Evolutionary conservation across 768 basidiomycete species (phyloP), one percentile per base, ranked within the genome.

Genomic region (Exidia glandulosa): DNA sequence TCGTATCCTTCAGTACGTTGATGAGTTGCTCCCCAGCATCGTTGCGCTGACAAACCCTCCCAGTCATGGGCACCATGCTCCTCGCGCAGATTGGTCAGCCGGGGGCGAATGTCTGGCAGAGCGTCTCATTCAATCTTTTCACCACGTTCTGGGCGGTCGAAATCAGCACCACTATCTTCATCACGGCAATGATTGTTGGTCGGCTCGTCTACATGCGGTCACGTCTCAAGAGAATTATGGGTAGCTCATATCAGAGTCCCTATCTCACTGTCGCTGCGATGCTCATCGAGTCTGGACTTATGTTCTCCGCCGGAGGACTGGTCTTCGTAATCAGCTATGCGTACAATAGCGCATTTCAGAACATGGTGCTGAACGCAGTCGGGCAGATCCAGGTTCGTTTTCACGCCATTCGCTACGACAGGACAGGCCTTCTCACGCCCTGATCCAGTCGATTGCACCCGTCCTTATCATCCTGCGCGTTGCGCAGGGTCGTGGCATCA

Each of bases 381-480:
- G 68, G 70, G 23, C 71, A 69, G 56, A 56, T 68, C 32, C 62
- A 66, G 66, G 66, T 66, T 36, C 16, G 61, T 56, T 27, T 57
- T 30, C 2, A 32, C 14, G 23, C 6, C n/a, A 57, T 54, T 32
- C 37, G 23, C 7, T 1, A 7, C 2, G 33, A 19, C 23, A 6
- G 16, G 29, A 14, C 29, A 52, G 37, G 13, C 30, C 25, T 7
- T 31, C 23, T 56, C 5, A 54, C 19, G 13, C 2, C 16, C n/a
- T n/a, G n/a, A n/a, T n/a, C n/a, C n/a, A n/a, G n/a, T n/a, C n/a
- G n/a, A 71, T 76, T 58, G 69, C 70, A 0, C 69, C 74, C 27
- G 31, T 71, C 13, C 60, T 72, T 48, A 75, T 77, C 62, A 69
- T 75, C 60, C 63, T 72, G 16, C 71, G 75, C 2, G 71, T 76